Conservation (phyloP, 768 basidiomycete genomes). For the Suillus ampliporus region DNA sequence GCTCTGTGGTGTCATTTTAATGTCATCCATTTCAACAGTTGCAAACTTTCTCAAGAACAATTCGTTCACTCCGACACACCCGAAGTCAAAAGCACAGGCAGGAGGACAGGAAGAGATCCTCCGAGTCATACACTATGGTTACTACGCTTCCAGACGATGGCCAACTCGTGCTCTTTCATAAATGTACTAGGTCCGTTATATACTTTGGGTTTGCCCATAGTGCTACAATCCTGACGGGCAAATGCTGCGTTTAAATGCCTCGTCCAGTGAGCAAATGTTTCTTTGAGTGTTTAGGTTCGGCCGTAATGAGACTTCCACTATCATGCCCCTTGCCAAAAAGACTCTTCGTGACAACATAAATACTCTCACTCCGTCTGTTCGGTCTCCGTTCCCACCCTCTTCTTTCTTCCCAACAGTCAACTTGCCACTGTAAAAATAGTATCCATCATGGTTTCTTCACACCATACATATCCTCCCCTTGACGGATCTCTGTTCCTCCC, state of each 20-base stretch:
- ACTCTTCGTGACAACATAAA: neutral
- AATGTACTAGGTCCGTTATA: neutral
- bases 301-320: neutral
- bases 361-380: neutral
- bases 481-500: slow-evolving; percentile 41
- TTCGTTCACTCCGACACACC: neutral
- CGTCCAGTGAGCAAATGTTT: neutral
- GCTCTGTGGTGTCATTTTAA: neutral
- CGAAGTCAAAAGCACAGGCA: neutral
- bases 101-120: too few relatives aligned
- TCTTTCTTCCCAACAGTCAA: neutral
- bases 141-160: neutral
- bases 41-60: neutral
- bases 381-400: neutral
- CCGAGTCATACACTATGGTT: too few relatives aligned
- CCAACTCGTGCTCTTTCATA: neutral
- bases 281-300: neutral
- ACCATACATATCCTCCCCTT: slow-evolving; percentile 26
- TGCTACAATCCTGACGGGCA: neutral
- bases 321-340: neutral
- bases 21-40: neutral
- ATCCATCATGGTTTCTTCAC: slow-evolving; percentile 7
- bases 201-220: too few relatives aligned
- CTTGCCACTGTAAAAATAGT: neutral
- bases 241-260: neutral